Evolutionary conservation across 331 rosid species (phyloP), one percentile per base, ranked within the genome.

Genomic region (Arachis monticola): DNA sequence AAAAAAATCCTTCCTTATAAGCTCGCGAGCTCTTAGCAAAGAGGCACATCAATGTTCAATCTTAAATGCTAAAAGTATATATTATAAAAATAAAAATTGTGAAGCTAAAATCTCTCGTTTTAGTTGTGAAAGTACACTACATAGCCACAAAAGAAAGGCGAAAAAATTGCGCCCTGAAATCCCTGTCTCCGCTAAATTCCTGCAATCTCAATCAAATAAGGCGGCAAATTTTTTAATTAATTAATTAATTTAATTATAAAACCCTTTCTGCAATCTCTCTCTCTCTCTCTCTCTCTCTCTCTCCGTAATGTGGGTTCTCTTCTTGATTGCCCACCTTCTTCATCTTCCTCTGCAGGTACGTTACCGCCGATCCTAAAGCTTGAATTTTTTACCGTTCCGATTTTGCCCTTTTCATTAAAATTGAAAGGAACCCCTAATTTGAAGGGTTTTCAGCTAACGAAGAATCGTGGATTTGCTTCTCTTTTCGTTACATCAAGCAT

Each of bases 371-470:
- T 17, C 60, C 60, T 5, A 62, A 70, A 69, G 3, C 2, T 73
- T 0, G 1, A 11, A 4, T n/a, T 38, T 35, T 62, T 45, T 3
- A 3, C 27, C n/a, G 8, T 44, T 32, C 5, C n/a, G 35, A 38
- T 60, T 32, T 8, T 8, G 46, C 65, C 45, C 6, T 64, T 22
- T 42, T 3, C 22, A 1, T 12, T 45, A 4, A 44, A 45, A 55
- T 74, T 10, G 32, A 56, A 67, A 57, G 51, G 57, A 46, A 83
- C 72, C 87, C 91, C 88, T 83, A 81, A 73, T 44, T 59, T 44
- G 7, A 48, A 61, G 41, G 56, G 13, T 13, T 53, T 53, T 6
- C 59, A 53, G 59, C 59, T 53, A 27, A 53, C n/a, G 59, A 5
- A 4, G n/a, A 7, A 53, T 53, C 47, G 10, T 40, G 10, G 7